Evolutionary conservation across 2,329 filamentous ascomycete genomes (phyloP).

Genomic region (Coniochaeta sp.): DNA sequence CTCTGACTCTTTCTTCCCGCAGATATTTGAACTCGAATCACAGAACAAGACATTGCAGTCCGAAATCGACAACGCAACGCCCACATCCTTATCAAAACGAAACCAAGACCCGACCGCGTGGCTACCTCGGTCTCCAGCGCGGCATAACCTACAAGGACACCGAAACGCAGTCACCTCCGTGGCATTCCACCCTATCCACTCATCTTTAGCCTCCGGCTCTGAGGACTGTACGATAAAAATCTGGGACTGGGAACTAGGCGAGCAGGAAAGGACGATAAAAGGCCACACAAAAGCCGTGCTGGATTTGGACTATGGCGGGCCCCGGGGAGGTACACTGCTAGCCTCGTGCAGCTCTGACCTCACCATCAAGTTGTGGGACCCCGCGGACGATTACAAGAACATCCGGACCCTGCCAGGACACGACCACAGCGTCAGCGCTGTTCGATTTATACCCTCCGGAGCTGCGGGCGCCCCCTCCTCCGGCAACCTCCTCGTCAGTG

Average conservation of each 20-base stretch:
- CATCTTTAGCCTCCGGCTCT: conserved; percentile 80
- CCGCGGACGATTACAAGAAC: conserved; percentile 88
- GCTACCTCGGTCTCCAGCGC: conserved; percentile 76
- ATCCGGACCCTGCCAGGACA: conserved; percentile 86
- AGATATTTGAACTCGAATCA: conserved; percentile 92
- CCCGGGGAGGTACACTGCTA: conserved; percentile 69
- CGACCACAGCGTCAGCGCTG: conserved; percentile 83
- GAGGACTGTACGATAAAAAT: conserved; percentile 94
- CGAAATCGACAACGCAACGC: conserved; percentile 80
- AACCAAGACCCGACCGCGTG: conserved; percentile 81
- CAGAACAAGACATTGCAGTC: conserved; percentile 66
- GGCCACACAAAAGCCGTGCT: conserved; percentile 85
- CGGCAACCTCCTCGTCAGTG: conserved; percentile 78
- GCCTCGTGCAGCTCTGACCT: conserved; percentile 81
- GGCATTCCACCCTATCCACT: conserved; percentile 89
- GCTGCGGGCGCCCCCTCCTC: conserved; percentile 66
- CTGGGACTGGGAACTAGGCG: conserved; percentile 94
- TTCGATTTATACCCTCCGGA: conserved; percentile 81
- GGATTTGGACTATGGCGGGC: conserved; percentile 86
- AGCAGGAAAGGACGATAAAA: conserved; percentile 84
- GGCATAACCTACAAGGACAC: conserved; percentile 79
- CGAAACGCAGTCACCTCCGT: conserved; percentile 76
- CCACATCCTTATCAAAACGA: conserved; percentile 63
- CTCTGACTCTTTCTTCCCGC: conserved; percentile 5
- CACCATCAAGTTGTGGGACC: conserved; percentile 94